Base-by-base conservation (phyloP, 208 protist species). In the Leishmania turanica region DNA sequence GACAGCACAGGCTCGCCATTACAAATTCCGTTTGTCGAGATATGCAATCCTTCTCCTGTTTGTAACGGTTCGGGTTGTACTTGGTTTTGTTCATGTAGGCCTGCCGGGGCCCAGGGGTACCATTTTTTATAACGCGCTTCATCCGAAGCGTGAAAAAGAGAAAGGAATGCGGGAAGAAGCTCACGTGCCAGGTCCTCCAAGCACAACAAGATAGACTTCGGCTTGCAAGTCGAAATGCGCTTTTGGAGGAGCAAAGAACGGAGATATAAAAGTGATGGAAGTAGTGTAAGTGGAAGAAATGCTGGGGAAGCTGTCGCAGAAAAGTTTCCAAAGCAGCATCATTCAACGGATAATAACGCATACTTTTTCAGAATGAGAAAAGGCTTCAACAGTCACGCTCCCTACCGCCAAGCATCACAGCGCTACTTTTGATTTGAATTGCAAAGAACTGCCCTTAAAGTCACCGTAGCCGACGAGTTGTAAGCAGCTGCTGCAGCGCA, bases 1-100 rank as follows among this genome's bases (percentile, higher is more conserved):
- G 80, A 70, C 93, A 96, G 79, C 93, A 97, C 49, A 97, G 77
- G 70, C 90, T 95, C 13, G 92, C 95, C 90, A 95, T 95, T 13
- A 69, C 73, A 54, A 79, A 73, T 9, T 94, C 79, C 17, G 88
- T 74, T 15, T 80, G 73, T 7, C 71, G 68, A 2, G 87, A 77
- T 17, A 96, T 76, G n/a, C 79, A 60, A 71, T 97, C 88, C 40
- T 96, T 92, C 40, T 97, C 91, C 24, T 87, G 65, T 54, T 96
- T 95, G 82, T 96, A 94, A 37, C 86, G 84, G 69, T 97, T 93
- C 0, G 94, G 94, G 73, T 96, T 86, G 78, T 91, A 97, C 79
- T 95, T 97, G 34, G 80, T 87, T 60, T 83, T 90, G 77, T 97
- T 97, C 70, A 85, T 74, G 77, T 97, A 87, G 5, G 87, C 84